Percentiles rank a stretch among this genome's conserved stretches.
phyloP scores from a whole-genome alignment of 148 eudicot genomes.

The Rhododendron griersonianum region DNA sequence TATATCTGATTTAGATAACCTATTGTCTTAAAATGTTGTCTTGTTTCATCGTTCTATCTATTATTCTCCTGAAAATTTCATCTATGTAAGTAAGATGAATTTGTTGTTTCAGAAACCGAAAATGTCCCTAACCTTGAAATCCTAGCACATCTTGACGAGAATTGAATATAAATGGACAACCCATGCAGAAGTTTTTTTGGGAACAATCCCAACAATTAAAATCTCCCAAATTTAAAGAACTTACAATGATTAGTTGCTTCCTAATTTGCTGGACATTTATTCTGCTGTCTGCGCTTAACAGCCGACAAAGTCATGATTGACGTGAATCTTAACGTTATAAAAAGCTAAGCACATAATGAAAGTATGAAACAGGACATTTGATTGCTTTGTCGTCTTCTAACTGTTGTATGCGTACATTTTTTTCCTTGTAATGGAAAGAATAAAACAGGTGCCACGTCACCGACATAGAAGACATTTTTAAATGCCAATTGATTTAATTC shows the following conservation, averaged over 20 bases:
- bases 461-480: not conserved
- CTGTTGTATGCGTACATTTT: not conserved
- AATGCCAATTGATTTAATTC: not conserved
- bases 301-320: not conserved
- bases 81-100: no score
- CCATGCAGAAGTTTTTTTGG: no score
- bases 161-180: no score
- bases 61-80: no score
- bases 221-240: not conserved
- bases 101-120: no score
- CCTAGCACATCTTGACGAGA: no score
- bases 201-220: not conserved
- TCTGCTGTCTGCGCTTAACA: not conserved
- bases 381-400: not conserved
- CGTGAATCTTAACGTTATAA: not conserved
- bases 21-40: no score
- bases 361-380: not conserved
- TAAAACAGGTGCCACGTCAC: not conserved
- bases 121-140: no score
- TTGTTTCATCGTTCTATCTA: no score
- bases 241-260: no score
- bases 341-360: not conserved
- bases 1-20: no score
- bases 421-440: not conserved
- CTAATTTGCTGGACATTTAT: no score